Base-by-base conservation (phyloP, 176 grass and related monocot genomes). In the Neostapfia colusana region DNA sequence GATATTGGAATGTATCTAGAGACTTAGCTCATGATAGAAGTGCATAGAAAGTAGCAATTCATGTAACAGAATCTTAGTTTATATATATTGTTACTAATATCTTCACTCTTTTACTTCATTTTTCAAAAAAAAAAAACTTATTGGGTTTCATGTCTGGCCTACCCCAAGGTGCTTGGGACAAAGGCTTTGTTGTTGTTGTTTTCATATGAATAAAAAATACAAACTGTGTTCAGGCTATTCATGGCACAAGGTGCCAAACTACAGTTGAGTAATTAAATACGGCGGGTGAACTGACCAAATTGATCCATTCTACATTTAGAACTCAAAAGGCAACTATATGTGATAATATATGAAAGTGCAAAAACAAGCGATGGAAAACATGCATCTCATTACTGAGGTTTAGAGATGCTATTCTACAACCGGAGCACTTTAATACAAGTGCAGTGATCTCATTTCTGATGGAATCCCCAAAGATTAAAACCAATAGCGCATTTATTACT, bases 401-500 rank as follows among this genome's bases (percentile, higher is more conserved):
- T 28, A 8, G 25, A 63, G 31, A 31, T 31, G 31, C 31, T 31
- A 31, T 31, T 31, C 31, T 31, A 31, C 31, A 31, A 31, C 31
- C 31, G 31, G 3, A 31, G 31, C 31, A 31, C 31, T 31, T 31
- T 31, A 31, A 31, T 1, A 3, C 31, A 31, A 41, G 16, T 61
- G 69, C 56, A 69, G 34, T 67, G 53, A 75, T 67, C 17, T 65
- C 53, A 74, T 68, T 36, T 67, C 44, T 58, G 55, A 26, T 58
- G 55, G 55, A 26, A 23, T 24, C 7, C 11, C 49, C 37, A 78
- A 78, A 64, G 50, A 74, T 74, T 62, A 69, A 82, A 87, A 76
- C 70, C 58, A 65, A 64, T 37, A 66, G 12, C 66, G 77, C 74
- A 77, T 77, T 77, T 77, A 64, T 45, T 72, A 48, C 59, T 12